Conservation (phyloP, 2,329 filamentous ascomycete genomes). For the Didymella pomorum region DNA sequence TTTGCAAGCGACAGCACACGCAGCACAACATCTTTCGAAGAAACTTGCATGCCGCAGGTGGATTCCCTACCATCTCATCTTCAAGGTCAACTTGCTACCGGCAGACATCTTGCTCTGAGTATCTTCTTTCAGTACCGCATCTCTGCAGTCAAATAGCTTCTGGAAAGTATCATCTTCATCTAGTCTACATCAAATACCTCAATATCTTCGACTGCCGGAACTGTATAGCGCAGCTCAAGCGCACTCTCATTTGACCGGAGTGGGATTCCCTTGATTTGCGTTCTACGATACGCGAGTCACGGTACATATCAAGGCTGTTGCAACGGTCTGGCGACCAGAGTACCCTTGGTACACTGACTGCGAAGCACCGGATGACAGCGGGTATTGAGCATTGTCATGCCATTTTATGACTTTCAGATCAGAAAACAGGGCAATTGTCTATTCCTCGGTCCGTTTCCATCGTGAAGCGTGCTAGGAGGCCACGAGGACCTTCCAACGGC, state of each 20-base stretch:
- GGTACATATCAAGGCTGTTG: neutral
- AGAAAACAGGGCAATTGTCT: conserved; percentile 11
- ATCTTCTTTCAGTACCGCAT: neutral
- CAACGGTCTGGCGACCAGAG: neutral
- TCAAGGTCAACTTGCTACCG: neutral
- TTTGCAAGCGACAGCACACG: too few relatives aligned
- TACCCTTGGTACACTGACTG: neutral
- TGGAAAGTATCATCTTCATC: neutral
- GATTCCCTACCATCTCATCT: too few relatives aligned
- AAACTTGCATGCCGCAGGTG: too few relatives aligned
- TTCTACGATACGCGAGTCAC: neutral
- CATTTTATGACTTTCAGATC: conserved; percentile 6
- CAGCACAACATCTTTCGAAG: too few relatives aligned
- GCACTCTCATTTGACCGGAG: conserved; percentile 3
- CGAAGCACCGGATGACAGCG: conserved; percentile 2
- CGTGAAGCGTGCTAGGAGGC: conserved; percentile 15
- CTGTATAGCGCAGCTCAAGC: too few relatives aligned
- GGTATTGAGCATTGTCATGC: conserved; percentile 2
- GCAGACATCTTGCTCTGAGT: neutral
- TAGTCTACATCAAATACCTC: neutral
- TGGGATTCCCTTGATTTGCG: neutral
- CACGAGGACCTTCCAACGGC: conserved; percentile 21
- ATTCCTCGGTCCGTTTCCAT: conserved; percentile 10
- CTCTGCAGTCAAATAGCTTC: neutral
- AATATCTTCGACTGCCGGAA: neutral